These are phyloP conservation scores for Vanderwaltozyma polyspora DNA, from an alignment of 805 yeast species.

Conservation along the genomic window DNA sequence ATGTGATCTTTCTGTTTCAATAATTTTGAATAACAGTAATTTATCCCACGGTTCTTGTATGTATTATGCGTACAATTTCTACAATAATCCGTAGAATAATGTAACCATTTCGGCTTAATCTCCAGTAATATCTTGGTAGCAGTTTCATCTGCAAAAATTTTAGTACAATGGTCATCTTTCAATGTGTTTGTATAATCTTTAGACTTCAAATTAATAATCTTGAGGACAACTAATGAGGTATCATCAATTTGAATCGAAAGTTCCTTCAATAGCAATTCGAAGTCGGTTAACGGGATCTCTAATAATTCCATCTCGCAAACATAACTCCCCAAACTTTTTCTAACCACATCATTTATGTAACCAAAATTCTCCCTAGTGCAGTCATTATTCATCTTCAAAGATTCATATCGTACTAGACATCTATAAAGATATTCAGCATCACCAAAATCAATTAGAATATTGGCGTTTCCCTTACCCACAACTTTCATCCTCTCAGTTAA, in stretches of 20 bases:
- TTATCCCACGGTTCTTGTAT: conserved; percentile 11
- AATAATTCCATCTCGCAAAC: conserved; percentile 10
- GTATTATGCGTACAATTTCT: conserved; percentile 24
- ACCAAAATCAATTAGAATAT: conserved; percentile 13
- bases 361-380: conserved; percentile 12
- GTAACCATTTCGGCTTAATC: conserved; percentile 26
- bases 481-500: conserved; percentile 7
- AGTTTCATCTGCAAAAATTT: conserved; percentile 5
- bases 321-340: conserved; percentile 7
- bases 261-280: conserved; percentile 2
- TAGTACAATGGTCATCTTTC: conserved; percentile 18
- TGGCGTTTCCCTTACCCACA: conserved; percentile 21
- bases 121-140: conserved; percentile 12
- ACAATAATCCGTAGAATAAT: conserved; percentile 12
- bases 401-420: conserved; percentile 15
- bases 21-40: conserved; percentile 16
- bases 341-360: conserved; percentile 7
- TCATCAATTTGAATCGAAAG: conserved; percentile 7
- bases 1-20: conserved; percentile 8
- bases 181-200: not conserved
- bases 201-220: conserved; percentile 13
- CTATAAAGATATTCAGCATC: conserved; percentile 12
- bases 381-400: conserved; percentile 13
- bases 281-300: conserved; percentile 1
- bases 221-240: conserved; percentile 6